Evolutionary conservation across 352 stramenopile species (phyloP).

Genomic region (Thraustochytrium striatum): DNA sequence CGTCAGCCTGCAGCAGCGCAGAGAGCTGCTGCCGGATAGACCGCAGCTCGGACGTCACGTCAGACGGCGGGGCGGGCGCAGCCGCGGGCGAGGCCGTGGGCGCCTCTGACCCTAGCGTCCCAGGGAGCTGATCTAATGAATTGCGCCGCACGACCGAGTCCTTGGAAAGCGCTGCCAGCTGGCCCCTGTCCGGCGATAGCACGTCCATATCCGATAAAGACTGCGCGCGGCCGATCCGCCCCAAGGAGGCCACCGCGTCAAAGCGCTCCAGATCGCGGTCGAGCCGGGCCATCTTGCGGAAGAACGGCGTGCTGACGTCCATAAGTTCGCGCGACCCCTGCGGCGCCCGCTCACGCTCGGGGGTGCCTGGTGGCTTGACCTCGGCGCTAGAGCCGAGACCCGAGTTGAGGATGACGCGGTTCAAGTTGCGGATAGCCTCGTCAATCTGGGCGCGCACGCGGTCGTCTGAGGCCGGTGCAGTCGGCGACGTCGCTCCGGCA

Average conservation of each 20-base stretch:
- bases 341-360: no score
- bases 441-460: slow-evolving; percentile 36
- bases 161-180: neutral
- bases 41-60: slow-evolving; percentile 30
- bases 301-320: slow-evolving; percentile 3
- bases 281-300: slow-evolving; percentile 18
- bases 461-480: neutral
- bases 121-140: no score
- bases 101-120: no score
- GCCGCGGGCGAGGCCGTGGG: no score
- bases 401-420: slow-evolving; percentile 41
- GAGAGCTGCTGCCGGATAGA: slow-evolving; percentile 34
- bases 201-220: neutral
- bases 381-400: neutral
- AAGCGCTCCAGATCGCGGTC: slow-evolving; percentile 1
- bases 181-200: neutral
- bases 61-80: no score
- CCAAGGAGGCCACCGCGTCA: neutral
- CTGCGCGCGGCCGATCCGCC: neutral
- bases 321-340: neutral
- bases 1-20: neutral
- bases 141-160: neutral
- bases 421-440: slow-evolving; percentile 19
- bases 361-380: neutral
- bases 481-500: neutral